These are phyloP conservation scores for Verruconis gallopava DNA, from an alignment of 2,329 filamentous ascomycete species.

Conservation along the genomic window DNA sequence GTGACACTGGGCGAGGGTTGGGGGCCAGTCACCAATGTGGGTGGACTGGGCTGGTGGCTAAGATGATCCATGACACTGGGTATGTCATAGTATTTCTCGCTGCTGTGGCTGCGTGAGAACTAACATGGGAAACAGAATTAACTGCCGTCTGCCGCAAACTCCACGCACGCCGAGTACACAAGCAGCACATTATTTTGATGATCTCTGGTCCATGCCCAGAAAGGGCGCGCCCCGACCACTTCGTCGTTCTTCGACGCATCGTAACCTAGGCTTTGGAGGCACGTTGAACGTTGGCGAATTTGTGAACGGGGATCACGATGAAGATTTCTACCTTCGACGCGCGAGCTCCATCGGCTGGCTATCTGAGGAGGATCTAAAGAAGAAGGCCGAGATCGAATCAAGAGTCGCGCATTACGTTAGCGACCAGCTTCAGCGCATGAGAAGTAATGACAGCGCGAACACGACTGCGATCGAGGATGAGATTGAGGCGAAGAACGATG, in stretches of 20 bases:
- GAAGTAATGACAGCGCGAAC: conserved; percentile 25
- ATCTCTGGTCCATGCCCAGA: conserved; percentile 51
- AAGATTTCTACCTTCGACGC: conserved; percentile 26
- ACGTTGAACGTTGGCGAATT: conserved; percentile 43
- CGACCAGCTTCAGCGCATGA: conserved; percentile 64
- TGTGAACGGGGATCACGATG: conserved; percentile 22
- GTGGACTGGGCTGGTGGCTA: conserved; percentile 90
- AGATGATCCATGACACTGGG: conserved; percentile 97
- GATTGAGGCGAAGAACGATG: conserved; percentile 8
- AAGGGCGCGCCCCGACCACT: conserved; percentile 38
- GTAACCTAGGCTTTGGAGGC: conserved; percentile 73
- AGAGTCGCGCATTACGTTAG: conserved; percentile 73
- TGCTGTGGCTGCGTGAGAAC: conserved; percentile 17
- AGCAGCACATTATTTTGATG: conserved; percentile 91
- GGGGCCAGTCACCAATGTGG: conserved; percentile 91
- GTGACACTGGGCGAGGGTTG: conserved; percentile 75
- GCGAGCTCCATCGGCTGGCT: conserved; percentile 38
- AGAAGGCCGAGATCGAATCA: conserved; percentile 29
- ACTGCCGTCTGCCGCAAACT: conserved; percentile 82
- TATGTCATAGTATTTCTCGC: conserved; percentile 34
- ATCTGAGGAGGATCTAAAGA: conserved; percentile 35
- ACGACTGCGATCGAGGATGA: conserved; percentile 7
- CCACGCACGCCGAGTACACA: conserved; percentile 74
- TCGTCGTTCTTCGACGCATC: conserved; percentile 66
- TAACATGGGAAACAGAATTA: conserved; percentile 49